Evolutionary conservation across 129 eudicot genomes (phyloP), one percentile per base, ranked within the genome.

Genomic region (Flaveria robusta): DNA sequence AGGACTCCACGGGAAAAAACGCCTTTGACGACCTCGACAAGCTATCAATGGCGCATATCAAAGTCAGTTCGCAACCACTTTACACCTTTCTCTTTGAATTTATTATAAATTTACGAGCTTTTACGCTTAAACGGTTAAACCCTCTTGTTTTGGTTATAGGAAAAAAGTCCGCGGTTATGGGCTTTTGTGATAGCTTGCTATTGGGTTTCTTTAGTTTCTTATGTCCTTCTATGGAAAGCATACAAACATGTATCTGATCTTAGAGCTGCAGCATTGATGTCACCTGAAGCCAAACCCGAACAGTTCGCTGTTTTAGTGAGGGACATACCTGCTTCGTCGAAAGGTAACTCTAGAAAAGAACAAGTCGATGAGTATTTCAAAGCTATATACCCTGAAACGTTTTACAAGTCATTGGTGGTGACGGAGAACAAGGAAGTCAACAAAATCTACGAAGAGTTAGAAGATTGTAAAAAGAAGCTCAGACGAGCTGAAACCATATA

Each of bases 231-330:
- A 27, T 94, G 97, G 97, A 91, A 84, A 50, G 99, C 97, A 43
- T 94, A 94, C 73, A 84, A 87, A 31, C 99, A 86, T 80, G 97
- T 89, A 18, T 80, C 93, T 3, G 81, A 83, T 18, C 60, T 94
- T 14, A 77, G 99, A 82, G 96, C 97, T 54, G 67, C 76, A 50
- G 94, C 94, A 0, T 79, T 94, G 6, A 73, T 47, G 86, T 77
- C 96, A 18, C 82, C 90, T 5, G 94, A 87, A 34, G 86, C 79
- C 10, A 89, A 39, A 79, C 69, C 82, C 9, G 96, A 94, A 72
- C 99, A 94, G 75, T 94, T 88, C 82, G 97, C 97, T 23, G 76
- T 94, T 71, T 74, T 94, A 67, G 99, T 94, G 43, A 81, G 97
- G 59, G 99, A 94, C 78, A 85, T 94, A 29, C 97, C 99, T 31